Conservation (phyloP, 192 early-diverging fungal species). For the Chytriomyces sp. region DNA sequence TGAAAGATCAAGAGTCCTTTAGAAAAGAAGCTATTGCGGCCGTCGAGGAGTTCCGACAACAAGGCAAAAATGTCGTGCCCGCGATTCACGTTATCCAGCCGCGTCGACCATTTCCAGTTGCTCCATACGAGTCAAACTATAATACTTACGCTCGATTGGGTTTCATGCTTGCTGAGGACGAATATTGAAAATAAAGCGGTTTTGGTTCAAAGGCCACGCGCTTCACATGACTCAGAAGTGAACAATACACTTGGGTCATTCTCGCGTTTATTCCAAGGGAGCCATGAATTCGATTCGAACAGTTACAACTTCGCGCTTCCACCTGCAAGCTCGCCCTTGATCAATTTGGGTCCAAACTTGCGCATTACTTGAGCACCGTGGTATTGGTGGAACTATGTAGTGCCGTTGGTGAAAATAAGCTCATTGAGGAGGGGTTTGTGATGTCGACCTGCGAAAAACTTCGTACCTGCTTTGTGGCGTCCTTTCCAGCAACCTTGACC, state of each 20-base stretch:
- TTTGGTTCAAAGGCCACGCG: too few relatives aligned
- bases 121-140: slow-evolving; percentile 1
- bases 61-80: slow-evolving; percentile 15
- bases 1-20: neutral
- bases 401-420: neutral
- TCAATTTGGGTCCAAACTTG: slow-evolving; percentile 30
- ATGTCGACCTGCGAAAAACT: slow-evolving; percentile 12
- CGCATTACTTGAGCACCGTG: slow-evolving; percentile 28
- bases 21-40: neutral
- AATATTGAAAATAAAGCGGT: neutral
- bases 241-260: too few relatives aligned
- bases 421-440: neutral
- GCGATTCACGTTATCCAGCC: slow-evolving; percentile 1
- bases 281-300: too few relatives aligned
- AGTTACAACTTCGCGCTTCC: slow-evolving; percentile 24
- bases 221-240: too few relatives aligned
- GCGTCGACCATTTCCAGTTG: slow-evolving; percentile 9
- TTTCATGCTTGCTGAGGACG: neutral
- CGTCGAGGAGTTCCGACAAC: slow-evolving; percentile 4
- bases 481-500: slow-evolving; percentile 63
- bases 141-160: slow-evolving; percentile 14
- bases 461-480: slow-evolving; percentile 77
- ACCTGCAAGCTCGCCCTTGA: slow-evolving; percentile 30
- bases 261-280: too few relatives aligned
- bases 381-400: slow-evolving; percentile 1